A percentile compares a stretch with the other conserved stretches of the same genome.
Evolutionary conservation across 331 rosid genomes (phyloP).

Genomic region (Pyracantha coccinea): DNA sequence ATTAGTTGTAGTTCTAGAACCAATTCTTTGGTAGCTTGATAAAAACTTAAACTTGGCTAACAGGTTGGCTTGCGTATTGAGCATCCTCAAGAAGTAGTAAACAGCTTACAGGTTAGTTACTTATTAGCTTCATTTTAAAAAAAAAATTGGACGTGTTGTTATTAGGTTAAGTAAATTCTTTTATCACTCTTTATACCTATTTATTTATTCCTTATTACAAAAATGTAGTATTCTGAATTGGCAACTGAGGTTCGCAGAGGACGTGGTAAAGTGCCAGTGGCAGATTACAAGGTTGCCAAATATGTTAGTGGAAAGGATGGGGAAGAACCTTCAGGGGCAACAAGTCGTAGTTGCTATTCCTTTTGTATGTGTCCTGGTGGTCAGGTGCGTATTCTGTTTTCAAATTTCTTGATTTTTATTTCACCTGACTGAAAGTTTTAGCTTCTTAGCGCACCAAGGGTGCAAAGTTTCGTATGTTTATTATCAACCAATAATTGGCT

Average conservation of each 20-base stretch:
- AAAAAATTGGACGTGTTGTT: neutral
- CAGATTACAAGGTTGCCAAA: constrained; percentile 85
- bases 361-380: constrained; percentile 99
- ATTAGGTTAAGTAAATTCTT: neutral
- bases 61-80: constrained; percentile 96
- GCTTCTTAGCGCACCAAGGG: neutral
- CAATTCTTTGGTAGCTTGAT: constrained; percentile 1
- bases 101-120: constrained; percentile 71
- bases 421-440: neutral
- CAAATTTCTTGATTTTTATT: neutral
- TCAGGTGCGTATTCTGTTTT: constrained; percentile 50
- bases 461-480: neutral
- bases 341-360: constrained; percentile 76
- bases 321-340: constrained; percentile 26
- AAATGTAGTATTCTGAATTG: constrained; percentile 72
- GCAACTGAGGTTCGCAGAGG: constrained; percentile 79
- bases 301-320: constrained; percentile 34
- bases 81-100: constrained; percentile 91
- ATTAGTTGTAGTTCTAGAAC: constrained; percentile 8
- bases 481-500: neutral
- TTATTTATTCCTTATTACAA: neutral
- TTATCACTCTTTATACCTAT: neutral
- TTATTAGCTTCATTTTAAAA: neutral
- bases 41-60: constrained; percentile 13
- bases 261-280: constrained; percentile 93